phyloP scores from a whole-genome alignment of 495 filamentous ascomycete genomes.

The Tricharina praecox region DNA sequence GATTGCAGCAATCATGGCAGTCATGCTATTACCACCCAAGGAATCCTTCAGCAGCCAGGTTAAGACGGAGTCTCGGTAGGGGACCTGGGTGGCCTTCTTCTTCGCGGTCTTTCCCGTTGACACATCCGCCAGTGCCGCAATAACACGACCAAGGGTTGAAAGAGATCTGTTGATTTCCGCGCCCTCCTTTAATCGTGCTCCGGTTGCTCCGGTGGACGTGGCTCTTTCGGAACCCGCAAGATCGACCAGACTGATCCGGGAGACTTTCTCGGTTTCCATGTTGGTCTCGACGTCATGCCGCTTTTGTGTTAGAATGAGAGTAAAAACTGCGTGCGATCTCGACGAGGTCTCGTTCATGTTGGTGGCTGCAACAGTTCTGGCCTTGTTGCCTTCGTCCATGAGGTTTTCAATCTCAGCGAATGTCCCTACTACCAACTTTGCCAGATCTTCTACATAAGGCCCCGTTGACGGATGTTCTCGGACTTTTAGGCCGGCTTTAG shows the following conservation, averaged over 20 bases:
- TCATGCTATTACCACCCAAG: constrained; percentile 96
- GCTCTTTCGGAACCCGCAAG: constrained; percentile 94
- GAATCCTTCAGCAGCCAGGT: constrained; percentile 98
- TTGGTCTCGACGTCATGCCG: constrained; percentile 81
- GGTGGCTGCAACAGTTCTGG: constrained; percentile 90
- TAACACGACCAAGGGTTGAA: constrained; percentile 93
- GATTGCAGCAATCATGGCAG: constrained; percentile 98
- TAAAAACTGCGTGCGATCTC: constrained; percentile 96
- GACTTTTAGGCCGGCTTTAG: constrained; percentile 91
- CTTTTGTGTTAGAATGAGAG: constrained; percentile 86
- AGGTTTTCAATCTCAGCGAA: constrained; percentile 91
- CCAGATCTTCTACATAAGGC: constrained; percentile 94
- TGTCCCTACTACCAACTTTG: constrained; percentile 90
- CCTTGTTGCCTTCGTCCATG: constrained; percentile 99
- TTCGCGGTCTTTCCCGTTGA: constrained; percentile 79
- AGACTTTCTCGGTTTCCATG: constrained; percentile 94
- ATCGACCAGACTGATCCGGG: constrained; percentile 95
- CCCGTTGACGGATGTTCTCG: constrained; percentile 94
- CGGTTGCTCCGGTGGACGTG: constrained; percentile 86
- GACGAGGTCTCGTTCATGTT: constrained; percentile 99
- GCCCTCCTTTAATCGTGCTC: constrained; percentile 90
- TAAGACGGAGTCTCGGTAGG: constrained; percentile 90
- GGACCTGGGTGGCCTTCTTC: constrained; percentile 52
- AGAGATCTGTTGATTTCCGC: constrained; percentile 97
- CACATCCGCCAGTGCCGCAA: constrained; percentile 84